Conservation (phyloP, 1,284 basidiomycete species). For the Tetrapyrgos nigripes region DNA sequence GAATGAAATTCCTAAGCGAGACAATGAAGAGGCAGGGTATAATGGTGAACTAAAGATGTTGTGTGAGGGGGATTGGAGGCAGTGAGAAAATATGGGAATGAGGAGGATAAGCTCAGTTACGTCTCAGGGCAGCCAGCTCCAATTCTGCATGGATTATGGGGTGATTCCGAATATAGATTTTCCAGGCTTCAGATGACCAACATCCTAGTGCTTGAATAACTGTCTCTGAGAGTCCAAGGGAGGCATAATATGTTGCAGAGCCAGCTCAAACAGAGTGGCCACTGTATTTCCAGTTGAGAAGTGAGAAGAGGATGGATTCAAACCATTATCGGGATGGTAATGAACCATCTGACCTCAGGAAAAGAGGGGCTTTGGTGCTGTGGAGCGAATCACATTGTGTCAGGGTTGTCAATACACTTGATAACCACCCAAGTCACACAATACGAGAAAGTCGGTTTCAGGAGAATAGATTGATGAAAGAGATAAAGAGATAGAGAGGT, state of each 20-base stretch:
- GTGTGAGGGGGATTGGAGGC: too few species aligned
- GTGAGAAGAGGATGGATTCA: slow-evolving; percentile 20
- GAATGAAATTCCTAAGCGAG: too few species aligned
- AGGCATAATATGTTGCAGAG: slow-evolving; percentile 41
- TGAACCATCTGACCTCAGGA: slow-evolving; percentile 23
- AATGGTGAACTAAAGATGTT: too few species aligned
- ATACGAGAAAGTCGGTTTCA: too few species aligned
- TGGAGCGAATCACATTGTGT: slow-evolving; percentile 21
- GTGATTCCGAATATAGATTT: slow-evolving; percentile 41
- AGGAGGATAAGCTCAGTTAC: background rate
- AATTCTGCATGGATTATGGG: slow-evolving; percentile 31
- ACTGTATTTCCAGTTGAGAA: slow-evolving; percentile 24
- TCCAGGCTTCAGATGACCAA: slow-evolving; percentile 43
- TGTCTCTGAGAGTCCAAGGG: slow-evolving; percentile 33
- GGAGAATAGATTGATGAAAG: too few species aligned
- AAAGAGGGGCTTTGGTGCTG: slow-evolving; percentile 18
- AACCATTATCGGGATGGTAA: slow-evolving; percentile 30
- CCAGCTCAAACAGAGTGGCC: slow-evolving; percentile 47
- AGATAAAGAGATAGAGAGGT: too few species aligned
- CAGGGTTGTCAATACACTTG: too few species aligned
- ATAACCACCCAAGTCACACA: too few species aligned
- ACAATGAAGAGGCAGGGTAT: too few species aligned
- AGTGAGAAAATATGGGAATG: slow-evolving; percentile 9
- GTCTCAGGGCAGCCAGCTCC: slow-evolving; percentile 22
- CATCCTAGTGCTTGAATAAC: slow-evolving; percentile 41